These are phyloP conservation scores for Carpinus viminea DNA, from an alignment of 306 rosid genomes.

Conservation along the genomic window DNA sequence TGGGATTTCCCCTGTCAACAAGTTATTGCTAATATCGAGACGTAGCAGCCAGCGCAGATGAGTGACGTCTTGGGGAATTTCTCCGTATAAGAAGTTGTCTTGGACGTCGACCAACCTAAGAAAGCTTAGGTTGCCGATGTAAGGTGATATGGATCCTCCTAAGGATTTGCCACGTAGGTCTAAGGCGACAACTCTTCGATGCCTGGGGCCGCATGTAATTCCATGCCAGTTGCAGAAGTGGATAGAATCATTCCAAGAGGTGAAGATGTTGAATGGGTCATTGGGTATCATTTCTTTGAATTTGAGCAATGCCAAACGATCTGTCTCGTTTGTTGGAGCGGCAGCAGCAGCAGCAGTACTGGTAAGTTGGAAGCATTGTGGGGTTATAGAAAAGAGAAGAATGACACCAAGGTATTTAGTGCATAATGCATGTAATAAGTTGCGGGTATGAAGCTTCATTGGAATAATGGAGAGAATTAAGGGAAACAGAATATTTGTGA, in stretches of 20 bases:
- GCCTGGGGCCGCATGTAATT: constrained; percentile 28
- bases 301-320: constrained; percentile 31
- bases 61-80: constrained; percentile 35
- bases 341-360: background rate
- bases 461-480: too few species aligned
- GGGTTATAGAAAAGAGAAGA: background rate
- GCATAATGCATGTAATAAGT: too few species aligned
- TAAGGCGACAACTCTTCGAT: constrained; percentile 34
- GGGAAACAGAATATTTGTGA: too few species aligned
- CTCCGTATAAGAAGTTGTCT: constrained; percentile 23
- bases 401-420: background rate
- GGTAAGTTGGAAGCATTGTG: background rate
- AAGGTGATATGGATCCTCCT: constrained; percentile 43
- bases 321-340: constrained; percentile 15
- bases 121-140: constrained; percentile 34
- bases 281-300: constrained; percentile 27
- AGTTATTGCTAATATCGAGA: constrained; percentile 13
- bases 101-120: background rate
- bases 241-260: constrained; percentile 40
- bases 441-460: too few species aligned
- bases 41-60: background rate
- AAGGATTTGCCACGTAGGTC: background rate
- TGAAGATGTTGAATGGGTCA: constrained; percentile 22
- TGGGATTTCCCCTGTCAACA: constrained; percentile 39
- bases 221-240: constrained; percentile 43